phyloP scores from a whole-genome alignment of 805 yeast genomes.

The Kodamaea fukazawae region DNA sequence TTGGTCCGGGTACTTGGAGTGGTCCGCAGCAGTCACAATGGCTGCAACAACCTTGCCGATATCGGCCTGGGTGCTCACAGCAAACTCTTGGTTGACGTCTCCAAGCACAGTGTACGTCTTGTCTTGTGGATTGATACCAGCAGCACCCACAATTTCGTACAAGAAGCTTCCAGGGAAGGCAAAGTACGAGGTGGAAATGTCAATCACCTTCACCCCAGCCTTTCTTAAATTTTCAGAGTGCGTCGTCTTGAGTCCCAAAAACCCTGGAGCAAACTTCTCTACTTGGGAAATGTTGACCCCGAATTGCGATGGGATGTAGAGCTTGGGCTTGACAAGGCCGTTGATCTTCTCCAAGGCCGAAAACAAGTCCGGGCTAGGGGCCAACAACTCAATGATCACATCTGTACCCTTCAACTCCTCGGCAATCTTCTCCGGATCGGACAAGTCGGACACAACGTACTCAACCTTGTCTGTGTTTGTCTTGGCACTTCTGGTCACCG shows the following conservation, averaged over 20 bases:
- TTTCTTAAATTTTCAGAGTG: conserved; percentile 41
- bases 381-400: conserved; percentile 47
- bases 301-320: conserved; percentile 60
- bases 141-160: conserved; percentile 31
- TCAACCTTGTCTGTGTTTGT: conserved; percentile 34
- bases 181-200: conserved; percentile 40
- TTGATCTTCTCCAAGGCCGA: conserved; percentile 39
- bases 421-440: conserved; percentile 23
- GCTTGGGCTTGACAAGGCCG: conserved; percentile 41
- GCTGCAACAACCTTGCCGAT: conserved; percentile 18
- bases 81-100: conserved; percentile 32
- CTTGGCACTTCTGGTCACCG: conserved; percentile 44
- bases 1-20: conserved; percentile 40
- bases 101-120: conserved; percentile 40
- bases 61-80: conserved; percentile 31
- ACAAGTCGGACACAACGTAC: conserved; percentile 35
- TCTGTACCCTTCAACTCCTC: conserved; percentile 47
- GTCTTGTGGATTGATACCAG: conserved; percentile 36
- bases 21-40: conserved; percentile 21
- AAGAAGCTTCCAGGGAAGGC: conserved; percentile 32
- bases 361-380: conserved; percentile 29
- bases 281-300: conserved; percentile 45
- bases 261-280: conserved; percentile 30
- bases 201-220: conserved; percentile 47
- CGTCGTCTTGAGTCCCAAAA: conserved; percentile 29